Base-by-base conservation (phyloP, 805 yeast species). In the Ogataea paraovalis region DNA sequence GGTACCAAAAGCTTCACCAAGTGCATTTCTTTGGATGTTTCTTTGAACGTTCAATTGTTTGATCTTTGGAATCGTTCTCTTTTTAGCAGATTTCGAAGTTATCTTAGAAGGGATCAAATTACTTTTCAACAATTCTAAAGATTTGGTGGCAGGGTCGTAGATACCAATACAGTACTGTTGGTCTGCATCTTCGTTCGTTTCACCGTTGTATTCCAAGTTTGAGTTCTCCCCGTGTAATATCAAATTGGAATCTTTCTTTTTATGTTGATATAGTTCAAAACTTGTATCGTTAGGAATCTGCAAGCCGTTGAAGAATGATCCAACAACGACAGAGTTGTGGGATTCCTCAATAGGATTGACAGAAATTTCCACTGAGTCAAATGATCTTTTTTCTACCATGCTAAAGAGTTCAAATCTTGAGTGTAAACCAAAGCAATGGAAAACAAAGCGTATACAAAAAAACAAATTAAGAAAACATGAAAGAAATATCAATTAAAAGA, bases 1-100 rank as follows among this genome's bases (percentile, higher is more conserved):
- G 48, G 99, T 92, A 76, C 99, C 99, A 59, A 94, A 94, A 2
- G 94, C 95, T 68, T 89, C 92, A 61, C 99, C 99, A 61, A 94
- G 76, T 2, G 88, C 85, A 47, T 80, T 87, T 65, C 97, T 79
- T 68, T 87, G 88, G 16, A 74, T 70, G 49, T 76, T 71, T 57
- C 75, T 68, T 51, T 71, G 68, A 34, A 70, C 69, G 30, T 78
- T 78, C 8, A 70, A 67, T 63, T 80, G 85, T 67, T 78, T 80
- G 47, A 87, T 74, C 36, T 44, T 50, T 20, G 94, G 94, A 6
- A 88, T 87, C 41, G 71, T 70, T 51, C 73, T 73, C 40, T 68
- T 68, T 57, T 82, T 78, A 56, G 75, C 77, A 2, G 80, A 71
- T 61, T 80, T 80, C 16, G 94, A 79, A 1, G 82, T 74, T 37